phyloP scores from a whole-genome alignment of 306 rosid species.

The Citrullus amarus region DNA sequence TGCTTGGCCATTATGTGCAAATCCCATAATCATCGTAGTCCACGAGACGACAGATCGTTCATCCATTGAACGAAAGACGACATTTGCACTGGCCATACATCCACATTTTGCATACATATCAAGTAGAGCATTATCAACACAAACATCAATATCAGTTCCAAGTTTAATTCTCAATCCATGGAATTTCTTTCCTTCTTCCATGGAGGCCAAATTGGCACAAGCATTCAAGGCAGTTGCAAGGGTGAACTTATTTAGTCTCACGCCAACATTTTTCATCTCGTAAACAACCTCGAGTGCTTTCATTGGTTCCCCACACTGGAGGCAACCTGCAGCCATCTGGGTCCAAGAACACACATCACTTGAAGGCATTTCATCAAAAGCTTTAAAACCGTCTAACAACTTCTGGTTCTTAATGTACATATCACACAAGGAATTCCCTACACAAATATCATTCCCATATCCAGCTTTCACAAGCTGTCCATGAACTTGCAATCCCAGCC shows the following conservation, averaged over 20 bases:
- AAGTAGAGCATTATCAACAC: constrained; percentile 68
- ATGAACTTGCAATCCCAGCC: constrained; percentile 55
- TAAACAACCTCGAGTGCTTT: constrained; percentile 37
- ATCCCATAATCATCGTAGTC: constrained; percentile 76
- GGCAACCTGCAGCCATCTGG: constrained; percentile 59
- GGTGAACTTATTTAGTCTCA: constrained; percentile 53
- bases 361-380: constrained; percentile 49
- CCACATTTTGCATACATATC: constrained; percentile 89
- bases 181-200: constrained; percentile 59
- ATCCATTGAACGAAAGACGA: constrained; percentile 32
- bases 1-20: constrained; percentile 53
- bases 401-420: constrained; percentile 49
- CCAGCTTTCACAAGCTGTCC: constrained; percentile 50
- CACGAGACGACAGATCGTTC: constrained; percentile 53
- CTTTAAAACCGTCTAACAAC: constrained; percentile 44
- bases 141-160: constrained; percentile 43
- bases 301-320: constrained; percentile 46
- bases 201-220: constrained; percentile 47
- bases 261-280: constrained; percentile 32
- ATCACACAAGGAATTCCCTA: constrained; percentile 54
- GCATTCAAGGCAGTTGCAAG: constrained; percentile 60
- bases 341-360: constrained; percentile 72
- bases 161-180: constrained; percentile 63
- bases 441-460: constrained; percentile 44
- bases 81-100: constrained; percentile 39